These are phyloP conservation scores for Crithidia fasciculata DNA, from an alignment of 208 protist species.

Conservation along the genomic window DNA sequence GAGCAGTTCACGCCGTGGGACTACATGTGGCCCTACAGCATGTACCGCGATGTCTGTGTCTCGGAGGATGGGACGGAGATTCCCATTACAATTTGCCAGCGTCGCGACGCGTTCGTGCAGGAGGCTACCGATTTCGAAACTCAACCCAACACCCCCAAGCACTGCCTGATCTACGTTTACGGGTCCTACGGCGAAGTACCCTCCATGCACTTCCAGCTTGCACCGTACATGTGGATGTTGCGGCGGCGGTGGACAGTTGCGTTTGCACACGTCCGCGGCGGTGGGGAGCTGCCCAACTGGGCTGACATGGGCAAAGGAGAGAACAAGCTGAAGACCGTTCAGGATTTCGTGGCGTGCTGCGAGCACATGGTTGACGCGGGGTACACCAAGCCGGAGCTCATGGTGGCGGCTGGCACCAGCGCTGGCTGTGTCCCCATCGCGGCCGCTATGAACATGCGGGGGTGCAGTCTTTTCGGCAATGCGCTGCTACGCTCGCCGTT, in stretches of 20 bases:
- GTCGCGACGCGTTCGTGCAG: conserved; percentile 87
- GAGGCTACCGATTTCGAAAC: conserved; percentile 91
- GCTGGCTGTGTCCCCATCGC: conserved; percentile 95
- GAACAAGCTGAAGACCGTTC: conserved; percentile 90
- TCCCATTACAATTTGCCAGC: conserved; percentile 90
- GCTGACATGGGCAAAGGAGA: conserved; percentile 75
- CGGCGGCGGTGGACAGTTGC: conserved; percentile 89
- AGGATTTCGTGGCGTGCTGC: conserved; percentile 94
- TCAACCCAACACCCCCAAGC: conserved; percentile 84
- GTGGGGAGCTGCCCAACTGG: conserved; percentile 90
- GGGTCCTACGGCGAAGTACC: conserved; percentile 91
- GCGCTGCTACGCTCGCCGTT: conserved; percentile 92
- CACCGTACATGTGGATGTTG: conserved; percentile 94
- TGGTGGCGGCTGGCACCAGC: conserved; percentile 90
- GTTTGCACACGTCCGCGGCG: conserved; percentile 94
- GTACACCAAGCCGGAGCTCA: conserved; percentile 85
- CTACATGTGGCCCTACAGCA: conserved; percentile 94
- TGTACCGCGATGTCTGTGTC: conserved; percentile 88
- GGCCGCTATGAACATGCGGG: conserved; percentile 91
- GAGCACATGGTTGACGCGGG: conserved; percentile 91
- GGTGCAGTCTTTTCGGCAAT: conserved; percentile 85
- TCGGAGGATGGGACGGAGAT: conserved; percentile 88
- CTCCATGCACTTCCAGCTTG: conserved; percentile 92
- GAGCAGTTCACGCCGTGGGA: conserved; percentile 92
- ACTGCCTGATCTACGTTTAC: conserved; percentile 93